Base-by-base conservation (phyloP, 176 grass and related monocot genomes). In the Rhynchospora tenuis region DNA sequence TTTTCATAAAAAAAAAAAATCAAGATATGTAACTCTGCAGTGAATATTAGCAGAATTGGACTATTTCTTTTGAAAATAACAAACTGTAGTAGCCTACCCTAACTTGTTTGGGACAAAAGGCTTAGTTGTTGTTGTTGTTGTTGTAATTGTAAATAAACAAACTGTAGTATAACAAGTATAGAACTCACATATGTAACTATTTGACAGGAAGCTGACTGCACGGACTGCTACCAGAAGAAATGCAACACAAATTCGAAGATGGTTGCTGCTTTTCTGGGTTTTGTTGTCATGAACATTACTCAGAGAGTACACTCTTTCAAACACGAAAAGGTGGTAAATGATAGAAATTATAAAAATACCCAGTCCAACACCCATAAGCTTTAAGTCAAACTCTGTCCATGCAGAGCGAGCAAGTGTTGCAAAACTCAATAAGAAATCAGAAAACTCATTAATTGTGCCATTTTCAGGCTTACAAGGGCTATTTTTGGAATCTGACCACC, bases 161-260 rank as follows among this genome's bases (percentile, higher is more conserved):
- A 52, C 81, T 83, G 16, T 86, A 69, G 71, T 29, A 75, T 17
- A 52, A 7, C 83, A 60, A 92, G 86, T 80, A 86, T 78, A 81
- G 10, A 88, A 91, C 92, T 93, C 86, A 98, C 95, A 93, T 91
- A 98, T 98, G 83, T 93, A 98, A 89, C 95, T 98, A 84, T 98
- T 98, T 26, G 95, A 98, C 83, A 98, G 86, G 81, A 98, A 98
- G 86, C 90, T 98, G 61, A 81, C 90, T 80, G 95, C 95, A 78
- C 95, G 90, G 54, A 98, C 88, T 60, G 58, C 59, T 6, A 94
- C 84, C 83, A 94, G 77, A 78, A 86, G 22, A 85, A 94, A 90
- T 85, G 90, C 87, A 84, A 89, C 83, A 59, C 38, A 86, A 88
- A 83, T 43, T 78, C 62, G 77, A n/a, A 64, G 47, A 91, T 59